Conservation (phyloP, 176 grass and related monocot genomes). For the Carex scoparia region DNA sequence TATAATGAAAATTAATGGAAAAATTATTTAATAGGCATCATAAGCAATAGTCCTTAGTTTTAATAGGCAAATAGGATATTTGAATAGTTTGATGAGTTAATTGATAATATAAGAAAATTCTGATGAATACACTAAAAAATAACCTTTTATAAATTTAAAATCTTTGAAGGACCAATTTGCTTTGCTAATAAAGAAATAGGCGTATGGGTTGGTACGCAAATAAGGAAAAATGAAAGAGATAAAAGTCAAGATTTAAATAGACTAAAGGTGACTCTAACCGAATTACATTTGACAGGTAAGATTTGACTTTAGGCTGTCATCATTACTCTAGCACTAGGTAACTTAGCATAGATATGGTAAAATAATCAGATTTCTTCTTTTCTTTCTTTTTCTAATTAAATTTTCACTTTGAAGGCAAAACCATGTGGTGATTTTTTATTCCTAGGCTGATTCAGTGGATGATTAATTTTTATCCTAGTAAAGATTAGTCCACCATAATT, state of each 20-base stretch:
- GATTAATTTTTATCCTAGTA: background rate
- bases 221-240: background rate
- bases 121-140: too few relatives aligned
- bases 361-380: conserved; percentile 38
- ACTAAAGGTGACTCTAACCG: conserved; percentile 6
- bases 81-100: too few relatives aligned
- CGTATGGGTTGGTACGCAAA: background rate
- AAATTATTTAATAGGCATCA: too few relatives aligned
- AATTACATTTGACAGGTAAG: conserved; percentile 13
- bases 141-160: background rate
- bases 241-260: background rate
- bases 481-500: background rate
- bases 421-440: conserved; percentile 62
- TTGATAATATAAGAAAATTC: too few relatives aligned
- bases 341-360: conserved; percentile 38
- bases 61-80: too few relatives aligned
- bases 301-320: conserved; percentile 48
- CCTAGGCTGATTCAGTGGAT: conserved; percentile 4
- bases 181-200: background rate
- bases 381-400: conserved; percentile 34
- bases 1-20: too few relatives aligned
- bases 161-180: background rate
- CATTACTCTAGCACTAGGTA: conserved; percentile 58
- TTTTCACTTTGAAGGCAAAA: conserved; percentile 33
- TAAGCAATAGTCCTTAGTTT: too few relatives aligned